Conservation (phyloP, 2,329 filamentous ascomycete genomes). For the Huntiella abstrusa region DNA sequence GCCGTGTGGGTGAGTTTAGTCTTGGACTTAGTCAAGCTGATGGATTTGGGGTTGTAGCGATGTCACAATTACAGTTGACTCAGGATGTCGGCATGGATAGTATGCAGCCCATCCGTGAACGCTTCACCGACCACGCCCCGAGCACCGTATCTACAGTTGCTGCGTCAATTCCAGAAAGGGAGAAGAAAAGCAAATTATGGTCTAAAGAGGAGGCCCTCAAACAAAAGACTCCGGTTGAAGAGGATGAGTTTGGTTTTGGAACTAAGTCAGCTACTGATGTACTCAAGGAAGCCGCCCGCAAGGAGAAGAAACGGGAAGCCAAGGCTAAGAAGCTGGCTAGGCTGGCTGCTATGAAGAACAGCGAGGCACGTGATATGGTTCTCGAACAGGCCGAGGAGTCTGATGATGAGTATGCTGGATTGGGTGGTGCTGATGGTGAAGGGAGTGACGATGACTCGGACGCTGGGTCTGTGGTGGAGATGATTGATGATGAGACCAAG, state of each 20-base stretch:
- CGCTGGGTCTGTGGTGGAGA: slow-evolving; percentile 52
- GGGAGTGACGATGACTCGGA: slow-evolving; percentile 56
- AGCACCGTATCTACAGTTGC: slow-evolving; percentile 21
- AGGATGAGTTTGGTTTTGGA: slow-evolving; percentile 21
- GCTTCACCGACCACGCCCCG: slow-evolving; percentile 41
- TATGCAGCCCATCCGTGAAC: slow-evolving; percentile 49
- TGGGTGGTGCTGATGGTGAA: slow-evolving; percentile 80
- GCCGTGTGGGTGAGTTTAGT: slow-evolving; percentile 6
- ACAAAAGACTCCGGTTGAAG: slow-evolving; percentile 16
- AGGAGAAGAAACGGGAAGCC: slow-evolving; percentile 26
- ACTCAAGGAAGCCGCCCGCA: slow-evolving; percentile 44
- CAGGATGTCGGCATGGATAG: slow-evolving; percentile 64
- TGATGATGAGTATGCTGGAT: slow-evolving; percentile 90
- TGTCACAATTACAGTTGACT: slow-evolving; percentile 24
- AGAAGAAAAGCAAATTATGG: slow-evolving; percentile 19
- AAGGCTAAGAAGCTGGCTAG: slow-evolving; percentile 13
- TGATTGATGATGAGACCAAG: slow-evolving; percentile 55
- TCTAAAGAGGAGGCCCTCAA: slow-evolving; percentile 21
- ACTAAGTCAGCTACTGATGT: slow-evolving; percentile 41
- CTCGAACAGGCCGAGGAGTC: slow-evolving; percentile 93
- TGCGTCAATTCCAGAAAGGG: neutral
- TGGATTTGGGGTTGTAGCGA: slow-evolving; percentile 30
- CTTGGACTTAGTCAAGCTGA: slow-evolving; percentile 41
- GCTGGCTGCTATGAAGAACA: slow-evolving; percentile 50
- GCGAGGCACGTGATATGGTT: slow-evolving; percentile 69